A percentile compares a stretch with the other conserved stretches of the same genome.
Evolutionary conservation across 139 green algal species (phyloP).

Genomic region (Ostreobium quekettii): DNA sequence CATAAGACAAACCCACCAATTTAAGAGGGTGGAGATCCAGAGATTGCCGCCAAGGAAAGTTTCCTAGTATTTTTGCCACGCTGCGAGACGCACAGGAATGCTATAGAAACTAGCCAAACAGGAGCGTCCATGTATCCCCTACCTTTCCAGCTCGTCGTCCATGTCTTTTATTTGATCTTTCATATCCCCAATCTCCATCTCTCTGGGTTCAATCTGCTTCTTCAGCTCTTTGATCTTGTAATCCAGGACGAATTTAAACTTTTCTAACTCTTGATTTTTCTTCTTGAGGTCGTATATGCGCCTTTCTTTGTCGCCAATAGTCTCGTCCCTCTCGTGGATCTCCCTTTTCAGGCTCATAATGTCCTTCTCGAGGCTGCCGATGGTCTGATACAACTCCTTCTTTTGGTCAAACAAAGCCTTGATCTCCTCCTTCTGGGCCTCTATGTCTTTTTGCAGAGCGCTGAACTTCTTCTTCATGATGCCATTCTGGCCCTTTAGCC

Average conservation of each 20-base stretch:
- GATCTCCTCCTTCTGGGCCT: constrained; percentile 73
- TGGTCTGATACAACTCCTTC: constrained; percentile 50
- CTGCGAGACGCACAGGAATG: too few species aligned
- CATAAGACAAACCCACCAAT: too few species aligned
- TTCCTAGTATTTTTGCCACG: too few species aligned
- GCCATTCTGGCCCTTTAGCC: constrained; percentile 87
- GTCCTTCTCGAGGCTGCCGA: constrained; percentile 69
- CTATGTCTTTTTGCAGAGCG: constrained; percentile 68
- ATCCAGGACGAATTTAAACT: constrained; percentile 95
- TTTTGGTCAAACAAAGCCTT: constrained; percentile 70
- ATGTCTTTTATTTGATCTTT: constrained; percentile 73
- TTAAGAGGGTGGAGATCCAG: too few species aligned
- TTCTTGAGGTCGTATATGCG: constrained; percentile 91
- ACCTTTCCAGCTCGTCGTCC: constrained; percentile 73
- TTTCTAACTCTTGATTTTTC: constrained; percentile 92
- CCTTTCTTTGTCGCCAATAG: constrained; percentile 87
- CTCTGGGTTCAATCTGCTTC: constrained; percentile 76
- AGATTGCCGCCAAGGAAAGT: too few species aligned
- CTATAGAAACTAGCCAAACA: too few species aligned
- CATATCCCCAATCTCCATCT: constrained; percentile 74
- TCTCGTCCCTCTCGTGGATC: constrained; percentile 79
- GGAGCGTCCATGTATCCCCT: too few species aligned
- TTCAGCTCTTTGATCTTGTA: constrained; percentile 94
- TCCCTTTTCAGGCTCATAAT: constrained; percentile 69
- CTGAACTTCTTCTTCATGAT: constrained; percentile 93